These are phyloP conservation scores for Pisolithus thermaeus DNA, from an alignment of 1,284 basidiomycete genomes.

Conservation along the genomic window DNA sequence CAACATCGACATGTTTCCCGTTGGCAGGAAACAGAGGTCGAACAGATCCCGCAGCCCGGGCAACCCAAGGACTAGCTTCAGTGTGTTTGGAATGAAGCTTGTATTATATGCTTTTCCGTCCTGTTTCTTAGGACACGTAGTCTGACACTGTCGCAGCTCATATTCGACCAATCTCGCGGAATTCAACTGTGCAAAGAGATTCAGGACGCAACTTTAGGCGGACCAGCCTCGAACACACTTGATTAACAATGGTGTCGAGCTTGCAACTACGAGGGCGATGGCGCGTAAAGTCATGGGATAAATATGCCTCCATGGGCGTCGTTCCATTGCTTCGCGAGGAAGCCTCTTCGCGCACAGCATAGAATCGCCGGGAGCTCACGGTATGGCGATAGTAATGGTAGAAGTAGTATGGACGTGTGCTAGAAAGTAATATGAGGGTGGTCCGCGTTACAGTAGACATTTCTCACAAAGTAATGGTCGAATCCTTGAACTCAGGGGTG, in stretches of 20 bases:
- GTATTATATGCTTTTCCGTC: neutral
- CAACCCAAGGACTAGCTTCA: neutral
- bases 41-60: neutral
- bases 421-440: slow-evolving; percentile 9
- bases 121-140: neutral
- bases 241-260: slow-evolving; percentile 18
- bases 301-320: slow-evolving; percentile 14
- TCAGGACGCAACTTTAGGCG: neutral
- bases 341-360: slow-evolving; percentile 41
- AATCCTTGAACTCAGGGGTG: slow-evolving; percentile 17
- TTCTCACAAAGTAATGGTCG: slow-evolving; percentile 12
- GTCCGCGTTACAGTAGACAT: slow-evolving; percentile 2
- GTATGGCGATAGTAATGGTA: slow-evolving; percentile 49
- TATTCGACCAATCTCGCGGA: slow-evolving; percentile 22
- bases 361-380: slow-evolving; percentile 47
- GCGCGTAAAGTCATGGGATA: slow-evolving; percentile 26
- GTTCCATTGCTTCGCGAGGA: slow-evolving; percentile 12
- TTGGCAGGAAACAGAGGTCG: neutral
- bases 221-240: slow-evolving; percentile 12
- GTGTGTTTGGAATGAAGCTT: too few species aligned
- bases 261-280: slow-evolving; percentile 1
- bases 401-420: slow-evolving; percentile 24
- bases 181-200: slow-evolving; percentile 22
- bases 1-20: slow-evolving; percentile 8
- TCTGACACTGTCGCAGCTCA: slow-evolving; percentile 11